Evolutionary conservation across 805 yeast genomes (phyloP), one percentile per base, ranked within the genome.

Genomic region (Tetrapisispora fleetii): DNA sequence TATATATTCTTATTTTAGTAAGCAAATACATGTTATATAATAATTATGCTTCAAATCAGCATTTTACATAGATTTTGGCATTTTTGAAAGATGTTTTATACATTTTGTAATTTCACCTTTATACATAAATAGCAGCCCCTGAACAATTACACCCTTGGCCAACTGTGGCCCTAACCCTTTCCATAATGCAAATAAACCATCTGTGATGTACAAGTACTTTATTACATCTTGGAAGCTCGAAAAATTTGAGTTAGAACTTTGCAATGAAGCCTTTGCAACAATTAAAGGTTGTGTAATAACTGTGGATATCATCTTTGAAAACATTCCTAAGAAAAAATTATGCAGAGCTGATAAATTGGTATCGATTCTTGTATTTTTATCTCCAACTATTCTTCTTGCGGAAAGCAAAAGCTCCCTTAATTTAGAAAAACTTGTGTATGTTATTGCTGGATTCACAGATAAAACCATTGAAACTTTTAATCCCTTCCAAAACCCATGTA

Each of bases 121-220:
- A 67, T 82, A 83, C 81, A 83, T 84, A 60, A 87, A 83, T 57
- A 87, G 71, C 51, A 87, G 70, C 0, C 95, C 95, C 65, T 87
- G 95, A 4, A 86, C 95, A 40, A 87, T 65, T 2, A 86, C 82
- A 1, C 93, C 95, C 70, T 87, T 87, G 37, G 80, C 63, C 50
- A 87, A 71, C 63, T 87, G 95, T 6, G 95, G 95, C 2, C 79
- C 76, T 30, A 87, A 58, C 2, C 95, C 95, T 68, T 82, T 85
- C 79, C 87, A 87, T 52, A 86, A 69, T 0, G 90, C 81, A 13
- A 56, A 53, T 37, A 79, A 37, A 27, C 85, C 88, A 58, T 85
- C 93, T n/a, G 74, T 69, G 52, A 71, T 67, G 70, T 79, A 76
- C 54, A 86, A 71, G 60, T 79, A 77, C 24, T 59, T 63, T 57